Evolutionary conservation across 2,329 filamentous ascomycete genomes (phyloP).

Genomic region (Verticillium longisporum): DNA sequence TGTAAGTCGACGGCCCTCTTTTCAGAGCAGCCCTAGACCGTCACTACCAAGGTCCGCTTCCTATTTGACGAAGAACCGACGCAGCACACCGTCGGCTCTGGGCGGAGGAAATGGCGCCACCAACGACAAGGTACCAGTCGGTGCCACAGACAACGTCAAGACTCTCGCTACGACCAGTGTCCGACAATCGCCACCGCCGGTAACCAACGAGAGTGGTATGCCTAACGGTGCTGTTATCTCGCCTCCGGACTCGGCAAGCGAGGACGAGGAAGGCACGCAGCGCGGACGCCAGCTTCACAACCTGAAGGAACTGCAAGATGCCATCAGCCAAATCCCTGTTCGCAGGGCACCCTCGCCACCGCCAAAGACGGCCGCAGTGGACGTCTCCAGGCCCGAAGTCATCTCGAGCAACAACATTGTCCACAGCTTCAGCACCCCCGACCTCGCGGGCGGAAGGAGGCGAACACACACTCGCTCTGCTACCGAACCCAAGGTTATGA

Average conservation of each 20-base stretch:
- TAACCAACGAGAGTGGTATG: slow-evolving; percentile 65
- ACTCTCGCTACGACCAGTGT: slow-evolving; percentile 51
- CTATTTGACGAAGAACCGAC: slow-evolving; percentile 57
- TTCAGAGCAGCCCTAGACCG: slow-evolving; percentile 43
- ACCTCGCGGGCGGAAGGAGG: slow-evolving; percentile 31
- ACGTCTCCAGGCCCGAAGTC: slow-evolving; percentile 13
- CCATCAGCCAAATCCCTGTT: slow-evolving; percentile 72
- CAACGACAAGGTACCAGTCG: slow-evolving; percentile 37
- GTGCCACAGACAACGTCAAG: slow-evolving; percentile 43
- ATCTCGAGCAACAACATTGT: slow-evolving; percentile 24
- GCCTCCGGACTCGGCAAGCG: slow-evolving; percentile 86
- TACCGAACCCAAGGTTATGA: slow-evolving; percentile 45
- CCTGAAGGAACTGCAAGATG: slow-evolving; percentile 68
- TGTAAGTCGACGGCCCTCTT: slow-evolving; percentile 51
- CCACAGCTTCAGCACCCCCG: slow-evolving; percentile 40
- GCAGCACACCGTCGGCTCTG: slow-evolving; percentile 42
- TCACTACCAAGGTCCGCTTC: slow-evolving; percentile 57
- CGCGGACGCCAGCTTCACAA: slow-evolving; percentile 44
- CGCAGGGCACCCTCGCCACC: slow-evolving; percentile 33
- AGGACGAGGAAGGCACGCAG: slow-evolving; percentile 62
- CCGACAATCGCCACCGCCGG: slow-evolving; percentile 76
- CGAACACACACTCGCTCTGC: slow-evolving; percentile 46
- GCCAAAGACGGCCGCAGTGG: slow-evolving; percentile 41
- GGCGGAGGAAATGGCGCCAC: slow-evolving; percentile 20
- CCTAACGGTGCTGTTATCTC: slow-evolving; percentile 82